phyloP scores from a whole-genome alignment of 2,329 filamentous ascomycete species.

The Bipolaris cookei region DNA sequence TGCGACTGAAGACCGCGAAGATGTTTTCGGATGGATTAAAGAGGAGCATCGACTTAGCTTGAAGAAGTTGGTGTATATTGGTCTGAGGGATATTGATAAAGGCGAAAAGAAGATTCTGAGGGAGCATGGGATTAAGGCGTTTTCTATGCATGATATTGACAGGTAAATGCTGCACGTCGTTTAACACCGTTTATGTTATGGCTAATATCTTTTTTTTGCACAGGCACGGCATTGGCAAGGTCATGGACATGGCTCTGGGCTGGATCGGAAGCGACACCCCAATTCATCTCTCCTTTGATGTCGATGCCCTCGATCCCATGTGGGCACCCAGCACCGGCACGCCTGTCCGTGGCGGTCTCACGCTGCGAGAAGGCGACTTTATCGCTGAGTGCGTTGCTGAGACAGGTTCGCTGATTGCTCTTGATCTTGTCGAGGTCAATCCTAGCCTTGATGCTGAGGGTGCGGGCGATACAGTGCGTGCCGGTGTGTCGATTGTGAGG shows the following conservation, averaged over 20 bases:
- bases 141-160: conserved; percentile 98
- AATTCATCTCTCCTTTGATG: conserved; percentile 96
- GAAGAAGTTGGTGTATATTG: conserved; percentile 95
- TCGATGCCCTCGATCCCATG: conserved; percentile 93
- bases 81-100: conserved; percentile 88
- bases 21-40: conserved; percentile 89
- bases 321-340: conserved; percentile 97
- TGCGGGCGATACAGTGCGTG: conserved; percentile 83
- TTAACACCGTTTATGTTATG: background rate
- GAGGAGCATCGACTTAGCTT: conserved; percentile 73
- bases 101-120: conserved; percentile 91
- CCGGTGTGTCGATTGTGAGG: conserved; percentile 87
- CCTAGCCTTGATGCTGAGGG: conserved; percentile 61
- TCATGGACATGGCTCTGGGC: conserved; percentile 97
- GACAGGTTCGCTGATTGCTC: conserved; percentile 62
- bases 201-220: background rate
- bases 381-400: conserved; percentile 76
- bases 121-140: conserved; percentile 91
- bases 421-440: conserved; percentile 64
- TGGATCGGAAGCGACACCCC: conserved; percentile 95
- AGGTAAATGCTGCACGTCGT: conserved; percentile 59
- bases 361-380: conserved; percentile 92
- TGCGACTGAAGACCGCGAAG: conserved; percentile 74
- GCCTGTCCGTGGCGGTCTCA: conserved; percentile 90
- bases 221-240: conserved; percentile 89